Evolutionary conservation across 2,329 filamentous ascomycete species (phyloP).

Genomic region (Fusarium sp.): DNA sequence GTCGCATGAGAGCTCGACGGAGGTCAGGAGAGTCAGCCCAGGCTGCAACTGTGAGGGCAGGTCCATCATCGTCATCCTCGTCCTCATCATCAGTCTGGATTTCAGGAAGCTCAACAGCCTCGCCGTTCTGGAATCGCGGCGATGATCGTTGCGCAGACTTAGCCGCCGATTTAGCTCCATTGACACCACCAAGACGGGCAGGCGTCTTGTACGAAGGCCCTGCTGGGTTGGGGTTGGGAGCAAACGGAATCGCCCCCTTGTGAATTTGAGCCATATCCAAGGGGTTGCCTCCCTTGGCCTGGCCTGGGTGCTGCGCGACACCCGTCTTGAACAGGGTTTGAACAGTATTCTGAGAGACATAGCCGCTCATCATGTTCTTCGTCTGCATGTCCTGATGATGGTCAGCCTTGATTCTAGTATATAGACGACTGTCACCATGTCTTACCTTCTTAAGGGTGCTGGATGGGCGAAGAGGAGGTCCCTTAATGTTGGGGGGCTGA

Average conservation of each 20-base stretch:
- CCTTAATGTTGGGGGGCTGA: constrained; percentile 70
- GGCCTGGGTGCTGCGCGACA: constrained; percentile 71
- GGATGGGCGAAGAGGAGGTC: constrained; percentile 84
- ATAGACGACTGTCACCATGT: background rate
- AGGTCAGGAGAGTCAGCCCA: constrained; percentile 93
- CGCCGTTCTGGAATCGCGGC: constrained; percentile 85
- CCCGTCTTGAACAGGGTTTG: constrained; percentile 70
- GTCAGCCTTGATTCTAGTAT: constrained; percentile 46
- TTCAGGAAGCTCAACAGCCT: constrained; percentile 90
- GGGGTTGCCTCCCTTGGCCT: constrained; percentile 70
- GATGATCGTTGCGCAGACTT: constrained; percentile 74
- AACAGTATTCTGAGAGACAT: constrained; percentile 63
- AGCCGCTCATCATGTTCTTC: constrained; percentile 68
- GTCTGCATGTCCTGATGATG: constrained; percentile 62
- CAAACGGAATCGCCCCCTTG: constrained; percentile 89
- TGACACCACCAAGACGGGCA: constrained; percentile 59
- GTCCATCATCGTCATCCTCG: constrained; percentile 73
- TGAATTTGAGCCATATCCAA: constrained; percentile 87
- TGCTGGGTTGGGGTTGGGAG: constrained; percentile 68
- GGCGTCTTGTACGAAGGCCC: constrained; percentile 73
- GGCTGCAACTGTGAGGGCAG: constrained; percentile 64
- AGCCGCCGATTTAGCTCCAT: constrained; percentile 60
- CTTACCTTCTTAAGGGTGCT: constrained; percentile 72
- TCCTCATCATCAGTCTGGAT: constrained; percentile 96
- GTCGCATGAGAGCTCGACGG: constrained; percentile 74